Evolutionary conservation across 768 basidiomycete genomes (phyloP), one percentile per base, ranked within the genome.

Genomic region (Mycena filopes): DNA sequence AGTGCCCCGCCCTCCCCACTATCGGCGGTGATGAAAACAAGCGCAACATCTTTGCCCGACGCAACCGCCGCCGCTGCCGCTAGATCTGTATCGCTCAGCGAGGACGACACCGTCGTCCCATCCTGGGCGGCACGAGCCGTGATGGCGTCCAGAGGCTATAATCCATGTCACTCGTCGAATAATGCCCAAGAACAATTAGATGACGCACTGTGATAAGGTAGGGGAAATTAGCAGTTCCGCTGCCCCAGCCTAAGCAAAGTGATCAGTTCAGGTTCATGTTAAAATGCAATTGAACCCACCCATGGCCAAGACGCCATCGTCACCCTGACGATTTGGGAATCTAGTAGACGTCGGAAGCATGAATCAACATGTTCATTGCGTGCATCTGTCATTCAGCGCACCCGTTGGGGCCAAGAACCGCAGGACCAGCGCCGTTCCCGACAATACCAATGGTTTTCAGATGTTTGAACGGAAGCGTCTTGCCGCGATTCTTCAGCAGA

Each of bases 241-340:
- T 80, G 38, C 82, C 82, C 82, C 82, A 83, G 6, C 81, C 82
- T 83, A 46, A 36, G 53, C 23, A 45, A 7, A 74, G 74, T 21
- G 28, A 31, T 7, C 36, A 4, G 5, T 18, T 18, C 0, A 42
- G 18, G 41, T 13, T 55, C 29, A 9, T 15, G 9, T 55, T n/a
- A 25, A 6, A n/a, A 5, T 54, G 41, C 20, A 80, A 81, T n/a
- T n/a, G n/a, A n/a, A 45, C 31, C 15, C 11, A 74, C 88, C 89
- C 83, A 88, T 85, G 0, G 84, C 89, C 6, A 91, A 78, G 26
- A 88, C 85, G 12, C 88, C 88, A 55, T 82, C 81, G 56, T 87
- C 77, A 10, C 87, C 84, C 26, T 81, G 81, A 23, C 86, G 81
- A 63, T 89, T 86, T 1, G 77, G 69, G 60, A 79, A 84, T 28